Evolutionary conservation across 2,329 filamentous ascomycete genomes (phyloP).

Genomic region (Monosporascus sp.): DNA sequence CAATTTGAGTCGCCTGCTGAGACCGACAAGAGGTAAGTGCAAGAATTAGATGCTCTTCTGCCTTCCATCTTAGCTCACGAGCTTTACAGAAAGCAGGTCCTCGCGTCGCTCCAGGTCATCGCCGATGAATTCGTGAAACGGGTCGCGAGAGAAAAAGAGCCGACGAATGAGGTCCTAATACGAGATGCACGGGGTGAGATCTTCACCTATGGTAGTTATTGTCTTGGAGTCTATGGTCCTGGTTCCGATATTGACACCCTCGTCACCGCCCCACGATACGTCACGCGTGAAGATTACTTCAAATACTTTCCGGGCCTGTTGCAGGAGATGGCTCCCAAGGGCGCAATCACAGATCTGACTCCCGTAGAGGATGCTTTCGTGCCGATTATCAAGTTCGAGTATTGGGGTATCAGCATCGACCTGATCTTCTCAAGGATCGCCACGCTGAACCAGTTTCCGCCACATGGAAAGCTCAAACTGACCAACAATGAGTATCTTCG

Average conservation of each 20-base stretch:
- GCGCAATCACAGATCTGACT: slow-evolving; percentile 79
- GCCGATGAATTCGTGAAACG: slow-evolving; percentile 81
- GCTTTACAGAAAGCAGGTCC: slow-evolving; percentile 57
- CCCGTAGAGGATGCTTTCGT: slow-evolving; percentile 88
- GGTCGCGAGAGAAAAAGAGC: slow-evolving; percentile 68
- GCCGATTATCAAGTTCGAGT: slow-evolving; percentile 95
- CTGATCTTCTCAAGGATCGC: slow-evolving; percentile 79
- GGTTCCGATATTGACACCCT: slow-evolving; percentile 98
- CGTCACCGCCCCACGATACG: slow-evolving; percentile 84
- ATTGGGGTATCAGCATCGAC: slow-evolving; percentile 88
- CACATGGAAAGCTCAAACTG: slow-evolving; percentile 63
- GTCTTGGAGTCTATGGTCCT: slow-evolving; percentile 87
- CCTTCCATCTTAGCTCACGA: slow-evolving; percentile 26
- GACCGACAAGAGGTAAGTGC: slow-evolving; percentile 69
- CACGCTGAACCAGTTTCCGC: slow-evolving; percentile 63
- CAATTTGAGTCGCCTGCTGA: slow-evolving; percentile 85
- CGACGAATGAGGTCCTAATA: slow-evolving; percentile 68
- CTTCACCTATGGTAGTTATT: slow-evolving; percentile 94
- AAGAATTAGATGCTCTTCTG: not conserved
- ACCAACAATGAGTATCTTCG: slow-evolving; percentile 80
- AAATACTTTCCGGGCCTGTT: slow-evolving; percentile 78
- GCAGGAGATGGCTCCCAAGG: slow-evolving; percentile 66
- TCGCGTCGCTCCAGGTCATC: slow-evolving; percentile 71
- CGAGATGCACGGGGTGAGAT: slow-evolving; percentile 86
- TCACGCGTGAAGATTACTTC: slow-evolving; percentile 89